Evolutionary conservation across 257 asterid genomes (phyloP).

Genomic region (Ajuga chamaepitys): DNA sequence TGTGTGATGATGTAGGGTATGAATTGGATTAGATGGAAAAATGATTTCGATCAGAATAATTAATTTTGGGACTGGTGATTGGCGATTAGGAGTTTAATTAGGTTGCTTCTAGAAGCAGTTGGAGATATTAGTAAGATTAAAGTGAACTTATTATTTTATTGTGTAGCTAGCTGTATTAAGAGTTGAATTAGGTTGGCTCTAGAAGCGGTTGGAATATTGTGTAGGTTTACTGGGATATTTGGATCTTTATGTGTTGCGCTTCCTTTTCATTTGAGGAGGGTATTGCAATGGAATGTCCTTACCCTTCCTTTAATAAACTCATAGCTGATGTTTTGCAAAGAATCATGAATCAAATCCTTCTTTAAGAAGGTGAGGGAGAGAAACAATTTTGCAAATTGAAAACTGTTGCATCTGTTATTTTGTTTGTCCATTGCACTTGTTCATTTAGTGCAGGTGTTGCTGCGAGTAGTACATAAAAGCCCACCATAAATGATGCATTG

Average conservation of each 20-base stretch:
- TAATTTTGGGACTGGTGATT: slow-evolving; percentile 9
- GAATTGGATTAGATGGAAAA: slow-evolving; percentile 23
- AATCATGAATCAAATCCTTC: neutral
- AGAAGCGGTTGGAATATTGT: slow-evolving; percentile 8
- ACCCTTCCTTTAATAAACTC: neutral
- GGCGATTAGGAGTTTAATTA: slow-evolving; percentile 5
- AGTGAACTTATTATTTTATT: slow-evolving; percentile 6
- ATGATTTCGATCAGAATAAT: slow-evolving; percentile 27
- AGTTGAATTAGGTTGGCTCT: slow-evolving; percentile 15
- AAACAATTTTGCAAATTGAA: slow-evolving; percentile 7
- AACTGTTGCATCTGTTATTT: neutral
- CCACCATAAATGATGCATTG: slow-evolving; percentile 87
- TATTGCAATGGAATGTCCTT: neutral
- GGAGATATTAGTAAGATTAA: slow-evolving; percentile 7
- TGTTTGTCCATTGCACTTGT: neutral
- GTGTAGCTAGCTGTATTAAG: too few species aligned
- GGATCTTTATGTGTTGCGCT: slow-evolving; percentile 27
- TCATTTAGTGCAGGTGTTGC: slow-evolving; percentile 22
- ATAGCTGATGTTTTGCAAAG: neutral
- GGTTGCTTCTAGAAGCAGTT: slow-evolving; percentile 16
- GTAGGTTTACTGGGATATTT: slow-evolving; percentile 19
- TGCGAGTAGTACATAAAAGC: slow-evolving; percentile 59
- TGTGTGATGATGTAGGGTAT: slow-evolving; percentile 15
- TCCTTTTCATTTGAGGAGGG: neutral
- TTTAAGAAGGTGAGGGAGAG: neutral